phyloP scores from a whole-genome alignment of 2,329 filamentous ascomycete genomes.

The Sclerotinia spermophila region DNA sequence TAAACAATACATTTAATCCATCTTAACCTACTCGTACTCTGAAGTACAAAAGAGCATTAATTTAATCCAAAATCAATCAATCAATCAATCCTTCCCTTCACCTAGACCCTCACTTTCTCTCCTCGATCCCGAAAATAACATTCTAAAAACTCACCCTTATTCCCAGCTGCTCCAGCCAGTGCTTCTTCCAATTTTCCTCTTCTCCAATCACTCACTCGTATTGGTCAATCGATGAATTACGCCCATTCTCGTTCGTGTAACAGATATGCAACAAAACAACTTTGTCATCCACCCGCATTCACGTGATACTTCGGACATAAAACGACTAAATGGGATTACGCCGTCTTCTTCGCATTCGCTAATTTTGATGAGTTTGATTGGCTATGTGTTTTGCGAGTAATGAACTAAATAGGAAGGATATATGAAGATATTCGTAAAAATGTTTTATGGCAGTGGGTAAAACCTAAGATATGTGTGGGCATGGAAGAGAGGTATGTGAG shows the following conservation, averaged over 20 bases:
- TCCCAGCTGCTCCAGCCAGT: no score
- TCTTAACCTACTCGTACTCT: neutral
- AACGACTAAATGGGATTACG: neutral
- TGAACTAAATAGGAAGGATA: neutral
- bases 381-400: neutral
- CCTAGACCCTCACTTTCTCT: neutral
- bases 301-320: neutral
- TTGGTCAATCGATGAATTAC: neutral
- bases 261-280: neutral
- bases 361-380: neutral
- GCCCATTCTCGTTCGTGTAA: neutral
- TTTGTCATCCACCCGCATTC: neutral
- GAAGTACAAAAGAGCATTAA: neutral
- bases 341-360: slow-evolving; percentile 8
- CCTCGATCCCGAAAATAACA: neutral
- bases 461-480: neutral
- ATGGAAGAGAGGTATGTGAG: neutral
- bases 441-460: neutral
- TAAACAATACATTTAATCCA: neutral
- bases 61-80: neutral
- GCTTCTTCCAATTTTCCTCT: neutral
- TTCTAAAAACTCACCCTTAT: neutral
- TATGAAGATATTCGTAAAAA: neutral
- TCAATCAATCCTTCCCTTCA: neutral
- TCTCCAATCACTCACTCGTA: neutral